Conservation (phyloP, 306 rosid species). For the Sphenostylis stenocarpa region DNA sequence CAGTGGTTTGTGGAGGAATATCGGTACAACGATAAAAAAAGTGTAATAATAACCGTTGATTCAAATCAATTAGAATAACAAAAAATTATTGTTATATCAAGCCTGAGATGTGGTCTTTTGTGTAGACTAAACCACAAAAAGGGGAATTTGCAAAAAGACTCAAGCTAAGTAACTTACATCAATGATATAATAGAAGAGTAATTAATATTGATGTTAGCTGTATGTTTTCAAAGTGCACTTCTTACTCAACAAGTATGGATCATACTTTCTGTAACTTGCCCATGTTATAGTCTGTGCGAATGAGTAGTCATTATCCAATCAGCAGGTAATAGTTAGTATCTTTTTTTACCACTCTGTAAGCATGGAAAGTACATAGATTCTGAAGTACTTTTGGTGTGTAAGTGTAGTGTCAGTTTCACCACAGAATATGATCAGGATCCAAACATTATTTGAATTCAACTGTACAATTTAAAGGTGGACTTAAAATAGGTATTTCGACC, state of each 20-base stretch:
- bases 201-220: no score
- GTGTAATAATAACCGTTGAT: neutral
- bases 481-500: no score
- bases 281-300: neutral
- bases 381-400: neutral
- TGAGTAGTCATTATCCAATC: neutral
- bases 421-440: neutral
- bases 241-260: neutral
- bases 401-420: neutral
- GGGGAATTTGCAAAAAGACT: no score
- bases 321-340: neutral
- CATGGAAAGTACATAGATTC: neutral
- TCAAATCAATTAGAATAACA: no score
- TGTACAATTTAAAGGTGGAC: no score
- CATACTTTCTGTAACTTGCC: neutral
- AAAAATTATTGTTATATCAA: neutral
- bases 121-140: no score
- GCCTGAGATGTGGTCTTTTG: no score
- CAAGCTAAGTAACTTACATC: no score
- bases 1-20: neutral
- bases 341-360: neutral
- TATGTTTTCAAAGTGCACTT: neutral
- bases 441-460: neutral
- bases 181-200: no score
- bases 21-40: neutral